Evolutionary conservation across 2,329 filamentous ascomycete species (phyloP).

Genomic region (Epichloe scottii): DNA sequence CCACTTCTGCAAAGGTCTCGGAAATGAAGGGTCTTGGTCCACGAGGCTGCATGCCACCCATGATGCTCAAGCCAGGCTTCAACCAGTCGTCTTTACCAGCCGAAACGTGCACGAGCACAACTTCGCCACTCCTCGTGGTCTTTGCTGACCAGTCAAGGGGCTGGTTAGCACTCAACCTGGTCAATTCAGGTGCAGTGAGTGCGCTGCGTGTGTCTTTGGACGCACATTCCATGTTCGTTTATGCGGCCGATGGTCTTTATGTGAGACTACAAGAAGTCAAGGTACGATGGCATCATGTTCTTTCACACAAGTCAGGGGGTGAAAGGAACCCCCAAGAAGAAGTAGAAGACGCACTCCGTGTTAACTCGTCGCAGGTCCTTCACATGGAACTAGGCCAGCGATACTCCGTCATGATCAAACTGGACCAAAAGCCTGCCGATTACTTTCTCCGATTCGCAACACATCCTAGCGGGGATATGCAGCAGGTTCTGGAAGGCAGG

Average conservation of each 20-base stretch:
- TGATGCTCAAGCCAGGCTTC: conserved; percentile 5
- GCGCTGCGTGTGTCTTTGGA: conserved; percentile 4
- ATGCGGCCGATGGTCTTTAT: conserved; percentile 3
- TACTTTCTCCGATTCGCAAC: conserved; percentile 3
- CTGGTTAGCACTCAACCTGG: conserved; percentile 5
- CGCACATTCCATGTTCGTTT: conserved; percentile 3
- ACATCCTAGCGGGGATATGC: conserved; percentile 3
- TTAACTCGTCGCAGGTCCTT: not conserved
- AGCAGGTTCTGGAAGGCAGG: conserved; percentile 2
- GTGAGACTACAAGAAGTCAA: not conserved
- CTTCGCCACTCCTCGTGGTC: not conserved
- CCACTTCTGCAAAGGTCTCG: not conserved
- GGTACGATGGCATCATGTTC: not conserved
- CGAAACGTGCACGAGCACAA: conserved; percentile 4
- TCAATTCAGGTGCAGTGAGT: conserved; percentile 4
- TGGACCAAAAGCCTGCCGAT: conserved; percentile 3
- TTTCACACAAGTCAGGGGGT: too few relatives aligned
- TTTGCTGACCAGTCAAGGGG: not conserved
- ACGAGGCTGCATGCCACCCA: conserved; percentile 1
- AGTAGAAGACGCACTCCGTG: too few relatives aligned
- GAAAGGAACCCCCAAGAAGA: too few relatives aligned
- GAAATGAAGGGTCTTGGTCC: not conserved
- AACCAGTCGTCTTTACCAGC: conserved; percentile 1
- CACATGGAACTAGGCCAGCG: conserved; percentile 3
- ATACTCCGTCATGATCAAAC: conserved; percentile 5